phyloP scores from a whole-genome alignment of 2,329 filamentous ascomycete genomes.

The Cytospora piceicola region DNA sequence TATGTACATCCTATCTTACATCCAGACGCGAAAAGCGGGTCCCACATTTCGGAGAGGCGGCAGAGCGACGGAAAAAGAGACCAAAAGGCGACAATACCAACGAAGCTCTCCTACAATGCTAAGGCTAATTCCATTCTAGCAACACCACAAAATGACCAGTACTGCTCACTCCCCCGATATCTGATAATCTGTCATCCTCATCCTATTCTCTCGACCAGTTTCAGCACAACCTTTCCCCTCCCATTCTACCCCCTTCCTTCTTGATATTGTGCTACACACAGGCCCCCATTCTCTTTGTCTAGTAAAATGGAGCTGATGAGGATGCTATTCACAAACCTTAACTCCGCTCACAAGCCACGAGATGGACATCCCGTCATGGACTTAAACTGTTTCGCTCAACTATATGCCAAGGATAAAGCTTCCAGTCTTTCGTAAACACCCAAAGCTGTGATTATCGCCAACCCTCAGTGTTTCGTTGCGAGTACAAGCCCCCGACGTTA shows the following conservation, averaged over 20 bases:
- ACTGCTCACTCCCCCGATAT: neutral
- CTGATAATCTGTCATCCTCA: neutral
- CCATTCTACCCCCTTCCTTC: neutral
- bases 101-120: conserved; percentile 19
- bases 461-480: neutral
- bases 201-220: neutral
- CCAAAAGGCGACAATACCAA: conserved; percentile 25
- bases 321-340: neutral
- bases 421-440: neutral
- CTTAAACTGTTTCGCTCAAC: neutral
- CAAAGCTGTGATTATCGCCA: neutral
- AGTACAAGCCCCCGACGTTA: neutral
- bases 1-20: too few relatives aligned
- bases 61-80: too few relatives aligned
- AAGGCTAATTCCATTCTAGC: conserved; percentile 10
- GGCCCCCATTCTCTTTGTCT: conserved; percentile 6
- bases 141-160: conserved; percentile 21
- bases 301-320: neutral
- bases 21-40: neutral
- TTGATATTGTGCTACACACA: conserved; percentile 13
- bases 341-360: neutral
- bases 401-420: neutral
- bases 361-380: neutral
- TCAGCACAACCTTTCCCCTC: neutral
- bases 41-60: neutral